Conservation (phyloP, 352 stramenopile genomes). For the Phytopythium kandeliae region DNA sequence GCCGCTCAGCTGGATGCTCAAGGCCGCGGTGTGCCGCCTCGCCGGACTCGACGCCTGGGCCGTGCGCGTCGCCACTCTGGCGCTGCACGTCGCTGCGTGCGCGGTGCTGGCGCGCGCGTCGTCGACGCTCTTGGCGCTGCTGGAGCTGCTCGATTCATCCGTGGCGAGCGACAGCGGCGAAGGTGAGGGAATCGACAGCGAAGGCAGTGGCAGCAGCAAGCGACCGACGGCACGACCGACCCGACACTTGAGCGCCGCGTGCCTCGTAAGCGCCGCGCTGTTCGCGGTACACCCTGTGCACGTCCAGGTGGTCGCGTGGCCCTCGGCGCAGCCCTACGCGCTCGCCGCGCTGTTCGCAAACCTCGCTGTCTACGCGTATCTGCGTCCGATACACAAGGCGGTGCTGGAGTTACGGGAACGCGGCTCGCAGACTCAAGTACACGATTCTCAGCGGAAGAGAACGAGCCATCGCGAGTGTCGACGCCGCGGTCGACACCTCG, state of each 20-base stretch:
- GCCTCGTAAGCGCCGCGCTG: constrained; percentile 35
- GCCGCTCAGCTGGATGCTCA: constrained; percentile 58
- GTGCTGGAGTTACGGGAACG: not conserved
- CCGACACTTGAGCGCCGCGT: constrained; percentile 6
- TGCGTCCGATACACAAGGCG: constrained; percentile 4
- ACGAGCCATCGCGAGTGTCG: too few species aligned
- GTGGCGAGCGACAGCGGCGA: too few species aligned
- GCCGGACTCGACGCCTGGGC: constrained; percentile 30
- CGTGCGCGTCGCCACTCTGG: constrained; percentile 33
- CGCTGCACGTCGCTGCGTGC: constrained; percentile 29
- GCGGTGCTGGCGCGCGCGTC: constrained; percentile 21
- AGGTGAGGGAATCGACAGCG: too few species aligned
- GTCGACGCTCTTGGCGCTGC: constrained; percentile 17
- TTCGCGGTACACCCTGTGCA: constrained; percentile 58
- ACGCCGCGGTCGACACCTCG: too few species aligned
- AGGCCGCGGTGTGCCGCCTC: constrained; percentile 32
- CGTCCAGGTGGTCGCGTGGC: constrained; percentile 64
- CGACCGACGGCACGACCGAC: not conserved
- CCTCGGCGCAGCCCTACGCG: constrained; percentile 63
- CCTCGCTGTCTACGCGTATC: constrained; percentile 30
- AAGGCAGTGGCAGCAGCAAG: too few species aligned
- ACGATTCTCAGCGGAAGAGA: too few species aligned
- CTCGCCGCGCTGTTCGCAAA: constrained; percentile 47
- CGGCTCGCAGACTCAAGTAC: too few species aligned
- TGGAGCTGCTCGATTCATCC: constrained; percentile 1